phyloP scores from a whole-genome alignment of 441 rosid genomes.

The Croton setiger region DNA sequence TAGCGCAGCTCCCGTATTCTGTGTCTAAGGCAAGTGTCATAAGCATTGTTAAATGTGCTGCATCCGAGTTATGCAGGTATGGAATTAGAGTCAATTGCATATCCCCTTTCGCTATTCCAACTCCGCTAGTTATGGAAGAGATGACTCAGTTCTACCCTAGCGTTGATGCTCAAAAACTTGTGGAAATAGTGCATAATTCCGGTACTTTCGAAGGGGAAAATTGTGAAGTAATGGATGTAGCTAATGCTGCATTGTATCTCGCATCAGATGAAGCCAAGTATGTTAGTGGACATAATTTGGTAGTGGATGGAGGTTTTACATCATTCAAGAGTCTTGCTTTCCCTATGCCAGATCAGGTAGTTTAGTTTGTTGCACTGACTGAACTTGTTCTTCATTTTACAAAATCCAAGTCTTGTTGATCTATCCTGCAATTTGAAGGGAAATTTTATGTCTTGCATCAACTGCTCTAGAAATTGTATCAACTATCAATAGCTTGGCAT shows the following conservation, averaged over 20 bases:
- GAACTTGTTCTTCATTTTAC: too few species aligned
- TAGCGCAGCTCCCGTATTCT: constrained; percentile 67
- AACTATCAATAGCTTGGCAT: neutral
- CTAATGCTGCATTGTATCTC: constrained; percentile 82
- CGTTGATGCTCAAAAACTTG: constrained; percentile 28
- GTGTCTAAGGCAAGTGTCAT: constrained; percentile 58
- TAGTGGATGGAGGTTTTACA: constrained; percentile 90
- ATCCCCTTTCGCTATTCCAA: constrained; percentile 70
- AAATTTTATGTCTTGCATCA: neutral
- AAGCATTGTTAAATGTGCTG: constrained; percentile 54
- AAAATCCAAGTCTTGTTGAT: too few species aligned
- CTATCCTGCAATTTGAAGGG: neutral
- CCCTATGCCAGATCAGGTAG: constrained; percentile 49
- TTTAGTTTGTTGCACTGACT: neutral
- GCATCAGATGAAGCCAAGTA: constrained; percentile 81
- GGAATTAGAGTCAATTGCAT: constrained; percentile 75
- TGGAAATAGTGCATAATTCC: constrained; percentile 34
- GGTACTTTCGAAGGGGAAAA: constrained; percentile 51
- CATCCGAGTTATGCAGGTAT: constrained; percentile 60
- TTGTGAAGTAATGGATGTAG: constrained; percentile 65
- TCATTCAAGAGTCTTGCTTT: constrained; percentile 46
- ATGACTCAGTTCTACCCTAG: constrained; percentile 41
- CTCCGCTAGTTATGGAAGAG: constrained; percentile 51
- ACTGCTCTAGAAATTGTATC: neutral
- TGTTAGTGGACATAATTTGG: constrained; percentile 77